Evolutionary conservation across 2,329 filamentous ascomycete species (phyloP).

Genomic region (Trichoderma sp.): DNA sequence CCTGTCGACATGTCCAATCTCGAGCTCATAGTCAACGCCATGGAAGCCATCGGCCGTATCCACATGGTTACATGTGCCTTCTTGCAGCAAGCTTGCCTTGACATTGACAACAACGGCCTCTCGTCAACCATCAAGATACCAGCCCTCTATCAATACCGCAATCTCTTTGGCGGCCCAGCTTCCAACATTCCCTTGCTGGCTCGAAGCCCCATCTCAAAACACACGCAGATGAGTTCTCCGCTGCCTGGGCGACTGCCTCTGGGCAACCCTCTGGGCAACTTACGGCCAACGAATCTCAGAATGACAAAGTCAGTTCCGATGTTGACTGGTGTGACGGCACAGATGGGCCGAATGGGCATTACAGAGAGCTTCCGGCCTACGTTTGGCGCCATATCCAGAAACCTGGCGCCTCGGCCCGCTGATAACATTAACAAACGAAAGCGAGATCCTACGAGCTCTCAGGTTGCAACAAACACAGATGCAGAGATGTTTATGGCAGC

Average conservation of each 20-base stretch:
- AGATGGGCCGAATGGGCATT: background rate
- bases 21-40: conserved; percentile 77
- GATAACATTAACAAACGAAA: conserved; percentile 40
- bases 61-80: conserved; percentile 82
- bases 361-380: conserved; percentile 40
- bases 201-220: conserved; percentile 48
- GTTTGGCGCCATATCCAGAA: conserved; percentile 42
- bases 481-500: too few relatives aligned
- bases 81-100: conserved; percentile 79
- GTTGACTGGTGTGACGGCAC: conserved; percentile 12
- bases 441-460: conserved; percentile 36
- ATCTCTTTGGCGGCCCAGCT: conserved; percentile 36
- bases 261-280: conserved; percentile 31
- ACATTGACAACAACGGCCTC: conserved; percentile 64
- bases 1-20: conserved; percentile 55
- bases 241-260: conserved; percentile 51
- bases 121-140: conserved; percentile 43
- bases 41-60: conserved; percentile 73
- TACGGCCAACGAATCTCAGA: conserved; percentile 13
- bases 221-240: conserved; percentile 46
- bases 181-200: conserved; percentile 54
- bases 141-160: conserved; percentile 40
- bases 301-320: conserved; percentile 19
- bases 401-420: conserved; percentile 32
- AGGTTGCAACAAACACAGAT: conserved; percentile 20